Conservation (phyloP, 768 basidiomycete species). For the Boletus fagicola region DNA sequence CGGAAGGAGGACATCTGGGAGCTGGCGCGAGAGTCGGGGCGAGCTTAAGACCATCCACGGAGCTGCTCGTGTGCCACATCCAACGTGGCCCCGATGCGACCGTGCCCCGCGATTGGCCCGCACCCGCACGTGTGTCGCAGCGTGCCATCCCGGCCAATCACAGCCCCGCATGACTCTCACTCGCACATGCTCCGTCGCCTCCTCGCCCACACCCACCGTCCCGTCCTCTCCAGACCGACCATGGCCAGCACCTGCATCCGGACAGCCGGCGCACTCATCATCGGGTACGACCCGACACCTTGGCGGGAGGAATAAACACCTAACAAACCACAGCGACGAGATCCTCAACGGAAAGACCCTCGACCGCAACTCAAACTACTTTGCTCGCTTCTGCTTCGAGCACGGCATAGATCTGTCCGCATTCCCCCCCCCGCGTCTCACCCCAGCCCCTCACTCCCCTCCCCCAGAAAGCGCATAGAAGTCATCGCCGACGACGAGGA, state of each 20-base stretch:
- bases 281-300: constrained; percentile 66
- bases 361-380: constrained; percentile 81
- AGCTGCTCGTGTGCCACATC: constrained; percentile 24
- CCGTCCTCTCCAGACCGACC: neutral
- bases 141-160: too few species aligned
- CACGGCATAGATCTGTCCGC: constrained; percentile 76
- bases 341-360: constrained; percentile 90
- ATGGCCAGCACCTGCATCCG: too few species aligned
- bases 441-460: neutral
- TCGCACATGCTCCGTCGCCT: constrained; percentile 18
- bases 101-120: constrained; percentile 18
- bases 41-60: neutral
- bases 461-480: constrained; percentile 75
- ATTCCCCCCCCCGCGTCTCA: neutral
- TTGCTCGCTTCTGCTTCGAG: constrained; percentile 87
- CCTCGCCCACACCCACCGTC: too few species aligned
- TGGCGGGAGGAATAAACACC: too few species aligned
- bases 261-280: constrained; percentile 72
- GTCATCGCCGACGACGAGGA: constrained; percentile 89
- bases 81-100: constrained; percentile 7
- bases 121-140: constrained; percentile 22
- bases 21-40: constrained; percentile 1
- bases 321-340: constrained; percentile 59
- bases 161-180: too few species aligned
- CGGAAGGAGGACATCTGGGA: constrained; percentile 23